Conservation (phyloP, 2,329 filamentous ascomycete genomes). For the Leptographium galeiforme region DNA sequence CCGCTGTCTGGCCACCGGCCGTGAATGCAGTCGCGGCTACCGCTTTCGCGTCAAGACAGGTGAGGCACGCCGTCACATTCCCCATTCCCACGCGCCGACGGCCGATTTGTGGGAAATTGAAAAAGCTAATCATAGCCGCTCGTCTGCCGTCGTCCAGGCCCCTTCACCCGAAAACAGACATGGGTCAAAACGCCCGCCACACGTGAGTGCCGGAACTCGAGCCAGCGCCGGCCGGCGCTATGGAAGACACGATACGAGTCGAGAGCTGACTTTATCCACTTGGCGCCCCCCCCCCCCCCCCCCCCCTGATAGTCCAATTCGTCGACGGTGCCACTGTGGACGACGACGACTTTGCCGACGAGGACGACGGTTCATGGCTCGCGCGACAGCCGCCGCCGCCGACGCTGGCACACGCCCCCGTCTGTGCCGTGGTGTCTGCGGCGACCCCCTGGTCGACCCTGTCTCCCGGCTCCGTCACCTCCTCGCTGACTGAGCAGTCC, state of each 20-base stretch:
- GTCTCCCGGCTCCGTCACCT: neutral
- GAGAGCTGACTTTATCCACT: neutral
- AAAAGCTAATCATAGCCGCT: too few species aligned
- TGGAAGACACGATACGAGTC: neutral
- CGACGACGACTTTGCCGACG: slow-evolving; percentile 5
- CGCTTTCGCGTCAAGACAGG: slow-evolving; percentile 19
- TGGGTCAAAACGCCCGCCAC: slow-evolving; percentile 20
- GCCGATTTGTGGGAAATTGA: neutral
- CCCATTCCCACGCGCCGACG: neutral
- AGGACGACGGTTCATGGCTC: neutral
- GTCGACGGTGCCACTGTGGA: slow-evolving; percentile 4
- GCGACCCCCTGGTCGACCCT: neutral
- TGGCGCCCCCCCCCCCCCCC: neutral
- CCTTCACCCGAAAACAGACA: slow-evolving; percentile 17
- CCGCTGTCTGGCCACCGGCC: slow-evolving; percentile 16
- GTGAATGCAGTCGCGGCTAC: slow-evolving; percentile 17
- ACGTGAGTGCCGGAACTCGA: slow-evolving; percentile 11
- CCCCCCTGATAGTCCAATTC: slow-evolving; percentile 6
- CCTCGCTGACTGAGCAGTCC: neutral
- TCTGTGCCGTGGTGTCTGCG: too few species aligned
- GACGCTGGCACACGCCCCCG: neutral
- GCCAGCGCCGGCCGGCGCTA: neutral
- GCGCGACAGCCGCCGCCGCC: neutral
- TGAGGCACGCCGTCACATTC: slow-evolving; percentile 2
- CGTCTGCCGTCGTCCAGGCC: slow-evolving; percentile 8